phyloP scores from a whole-genome alignment of 2,329 filamentous ascomycete genomes.

The Diaporthe sp. region DNA sequence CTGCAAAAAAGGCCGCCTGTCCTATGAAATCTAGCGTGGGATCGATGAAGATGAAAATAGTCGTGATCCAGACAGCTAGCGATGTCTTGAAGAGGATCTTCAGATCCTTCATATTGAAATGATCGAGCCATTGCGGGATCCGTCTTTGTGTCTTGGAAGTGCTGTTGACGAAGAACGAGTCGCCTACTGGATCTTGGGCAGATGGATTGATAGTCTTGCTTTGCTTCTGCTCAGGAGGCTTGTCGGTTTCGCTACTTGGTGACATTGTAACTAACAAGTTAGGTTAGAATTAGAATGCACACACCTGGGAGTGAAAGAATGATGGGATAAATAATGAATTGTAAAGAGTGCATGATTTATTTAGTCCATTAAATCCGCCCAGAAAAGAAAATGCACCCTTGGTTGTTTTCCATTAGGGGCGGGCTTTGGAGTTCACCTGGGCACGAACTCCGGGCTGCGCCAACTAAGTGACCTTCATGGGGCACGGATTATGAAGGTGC shows the following conservation, averaged over 20 bases:
- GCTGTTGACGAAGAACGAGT: background rate
- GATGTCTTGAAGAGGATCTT: conserved; percentile 4
- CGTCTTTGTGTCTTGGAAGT: background rate
- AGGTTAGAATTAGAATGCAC: background rate
- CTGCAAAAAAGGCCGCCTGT: background rate
- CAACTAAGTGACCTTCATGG: too few relatives aligned
- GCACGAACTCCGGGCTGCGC: too few relatives aligned
- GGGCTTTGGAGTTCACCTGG: background rate
- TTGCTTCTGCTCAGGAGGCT: background rate
- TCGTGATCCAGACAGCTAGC: background rate
- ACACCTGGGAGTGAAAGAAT: background rate
- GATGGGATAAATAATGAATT: background rate
- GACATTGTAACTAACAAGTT: background rate
- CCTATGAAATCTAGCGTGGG: background rate
- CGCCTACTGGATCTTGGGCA: background rate
- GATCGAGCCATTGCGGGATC: conserved; percentile 4
- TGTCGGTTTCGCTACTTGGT: background rate
- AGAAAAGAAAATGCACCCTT: background rate
- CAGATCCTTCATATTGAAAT: background rate
- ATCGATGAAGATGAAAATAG: background rate
- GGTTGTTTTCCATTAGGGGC: background rate
- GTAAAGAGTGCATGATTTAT: background rate
- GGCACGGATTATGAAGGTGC: background rate
- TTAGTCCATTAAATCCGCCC: background rate
- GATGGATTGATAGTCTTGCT: background rate